Percentiles rank a stretch among this genome's conserved stretches.
phyloP scores from a whole-genome alignment of 768 basidiomycete genomes.

The Cystobasidiopsis lactophilus region DNA sequence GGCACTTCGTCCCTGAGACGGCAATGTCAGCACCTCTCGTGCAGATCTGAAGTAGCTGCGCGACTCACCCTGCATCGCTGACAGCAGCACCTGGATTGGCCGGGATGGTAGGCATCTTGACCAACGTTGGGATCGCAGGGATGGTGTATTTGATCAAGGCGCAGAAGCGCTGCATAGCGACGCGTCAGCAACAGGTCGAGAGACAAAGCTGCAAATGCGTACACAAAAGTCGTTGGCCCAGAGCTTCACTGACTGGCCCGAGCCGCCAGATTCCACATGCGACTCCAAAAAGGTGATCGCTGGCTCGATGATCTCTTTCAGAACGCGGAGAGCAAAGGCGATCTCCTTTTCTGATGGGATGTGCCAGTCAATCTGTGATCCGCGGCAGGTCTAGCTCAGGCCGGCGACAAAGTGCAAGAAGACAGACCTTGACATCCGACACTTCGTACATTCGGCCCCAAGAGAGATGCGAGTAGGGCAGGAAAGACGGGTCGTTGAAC shows the following conservation, averaged over 20 bases:
- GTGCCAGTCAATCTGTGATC: constrained; percentile 67
- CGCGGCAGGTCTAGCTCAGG: constrained; percentile 43
- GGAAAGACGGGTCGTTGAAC: constrained; percentile 32
- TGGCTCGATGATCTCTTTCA: constrained; percentile 44
- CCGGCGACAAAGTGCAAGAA: constrained; percentile 63
- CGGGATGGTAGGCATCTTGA: constrained; percentile 32
- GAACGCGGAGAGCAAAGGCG: constrained; percentile 46
- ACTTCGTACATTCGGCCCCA: constrained; percentile 62
- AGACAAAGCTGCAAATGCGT: no score
- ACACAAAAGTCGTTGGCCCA: constrained; percentile 64
- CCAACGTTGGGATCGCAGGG: constrained; percentile 46
- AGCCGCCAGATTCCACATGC: constrained; percentile 32
- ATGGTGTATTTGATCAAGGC: constrained; percentile 55
- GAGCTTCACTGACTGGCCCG: constrained; percentile 32
- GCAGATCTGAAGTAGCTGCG: not conserved
- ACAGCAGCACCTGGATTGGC: constrained; percentile 34
- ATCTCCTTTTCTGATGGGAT: constrained; percentile 48
- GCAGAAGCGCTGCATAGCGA: constrained; percentile 32
- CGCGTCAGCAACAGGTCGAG: not conserved
- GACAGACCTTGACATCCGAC: constrained; percentile 51
- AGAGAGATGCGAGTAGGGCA: constrained; percentile 22
- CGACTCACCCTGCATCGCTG: constrained; percentile 45
- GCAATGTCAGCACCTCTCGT: not conserved
- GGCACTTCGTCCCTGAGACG: constrained; percentile 41
- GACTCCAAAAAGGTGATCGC: constrained; percentile 42